Conservation (phyloP, 768 basidiomycete species). For the Boletus sensibilis region DNA sequence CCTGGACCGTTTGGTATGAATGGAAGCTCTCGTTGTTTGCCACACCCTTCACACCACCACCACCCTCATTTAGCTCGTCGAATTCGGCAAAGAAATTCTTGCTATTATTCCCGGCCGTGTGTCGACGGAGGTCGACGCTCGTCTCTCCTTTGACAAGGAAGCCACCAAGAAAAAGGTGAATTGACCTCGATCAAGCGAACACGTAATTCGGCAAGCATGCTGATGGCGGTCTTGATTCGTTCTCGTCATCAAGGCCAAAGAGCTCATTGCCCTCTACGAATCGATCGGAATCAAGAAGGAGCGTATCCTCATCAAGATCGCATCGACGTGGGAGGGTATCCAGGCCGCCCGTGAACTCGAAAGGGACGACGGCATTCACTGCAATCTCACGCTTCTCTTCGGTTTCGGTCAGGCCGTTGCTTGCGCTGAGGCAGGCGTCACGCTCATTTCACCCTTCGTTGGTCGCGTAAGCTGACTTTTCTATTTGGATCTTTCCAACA, state of each 20-base stretch:
- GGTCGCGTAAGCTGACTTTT: conserved; percentile 69
- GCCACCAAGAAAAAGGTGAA: conserved; percentile 83
- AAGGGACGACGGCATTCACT: conserved; percentile 90
- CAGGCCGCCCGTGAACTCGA: conserved; percentile 98
- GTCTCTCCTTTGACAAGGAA: conserved; percentile 94
- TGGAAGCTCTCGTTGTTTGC: conserved; percentile 12
- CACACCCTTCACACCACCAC: conserved; percentile 12
- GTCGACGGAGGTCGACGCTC: conserved; percentile 98
- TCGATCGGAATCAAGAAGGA: conserved; percentile 93
- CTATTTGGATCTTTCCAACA: conserved; percentile 11
- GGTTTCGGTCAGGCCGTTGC: conserved; percentile 99
- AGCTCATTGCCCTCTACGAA: conserved; percentile 92
- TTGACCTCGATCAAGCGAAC: conserved; percentile 14
- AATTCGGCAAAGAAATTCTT: conserved; percentile 96
- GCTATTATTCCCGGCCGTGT: conserved; percentile 96
- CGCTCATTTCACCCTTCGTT: conserved; percentile 98
- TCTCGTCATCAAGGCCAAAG: conserved; percentile 53
- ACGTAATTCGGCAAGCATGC: conserved; percentile 23
- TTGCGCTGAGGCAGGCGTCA: conserved; percentile 97
- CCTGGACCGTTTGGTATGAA: conserved; percentile 81
- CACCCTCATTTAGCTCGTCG: conserved; percentile 69
- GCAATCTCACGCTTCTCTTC: conserved; percentile 98
- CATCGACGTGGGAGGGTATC: conserved; percentile 99
- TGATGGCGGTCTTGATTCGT: conserved; percentile 8
- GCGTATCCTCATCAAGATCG: conserved; percentile 97